phyloP scores from a whole-genome alignment of 345 rosid species.

The Conringia planisiliqua region DNA sequence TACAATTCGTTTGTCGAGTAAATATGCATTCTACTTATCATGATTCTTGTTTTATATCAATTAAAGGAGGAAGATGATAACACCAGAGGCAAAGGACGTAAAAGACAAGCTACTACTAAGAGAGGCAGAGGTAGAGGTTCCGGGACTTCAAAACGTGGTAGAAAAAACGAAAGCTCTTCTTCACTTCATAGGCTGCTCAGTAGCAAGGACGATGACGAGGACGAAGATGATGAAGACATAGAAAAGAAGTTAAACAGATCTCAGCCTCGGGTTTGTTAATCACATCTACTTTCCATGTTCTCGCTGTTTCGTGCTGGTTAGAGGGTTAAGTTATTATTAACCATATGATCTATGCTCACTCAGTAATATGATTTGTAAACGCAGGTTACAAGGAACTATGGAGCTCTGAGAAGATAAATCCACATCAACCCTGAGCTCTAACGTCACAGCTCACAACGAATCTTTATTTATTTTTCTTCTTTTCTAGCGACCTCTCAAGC shows the following conservation, averaged over 20 bases:
- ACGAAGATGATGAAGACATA: constrained; percentile 54
- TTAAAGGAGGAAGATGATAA: constrained; percentile 8
- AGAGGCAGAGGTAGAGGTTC: constrained; percentile 69
- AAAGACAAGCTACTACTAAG: constrained; percentile 61
- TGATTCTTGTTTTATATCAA: not conserved
- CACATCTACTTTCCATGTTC: not conserved
- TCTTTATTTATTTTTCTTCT: not conserved
- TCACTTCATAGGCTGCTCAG: constrained; percentile 51
- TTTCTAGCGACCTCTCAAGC: not conserved
- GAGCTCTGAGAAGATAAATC: constrained; percentile 68
- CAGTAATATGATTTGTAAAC: not conserved
- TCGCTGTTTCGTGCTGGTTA: not conserved
- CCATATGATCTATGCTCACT: not conserved
- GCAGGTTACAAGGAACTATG: constrained; percentile 82
- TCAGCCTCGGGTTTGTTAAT: constrained; percentile 65
- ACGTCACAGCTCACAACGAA: not conserved
- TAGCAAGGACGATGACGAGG: constrained; percentile 64
- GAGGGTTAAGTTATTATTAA: not conserved
- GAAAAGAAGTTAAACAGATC: constrained; percentile 53
- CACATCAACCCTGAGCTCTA: not conserved
- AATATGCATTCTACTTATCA: not conserved
- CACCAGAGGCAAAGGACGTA: constrained; percentile 49
- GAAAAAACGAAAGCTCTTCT: constrained; percentile 57
- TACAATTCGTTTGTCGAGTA: not conserved
- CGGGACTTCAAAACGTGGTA: constrained; percentile 71